Conservation (phyloP, 2,329 filamentous ascomycete genomes). For the Seiridium unicorne region DNA sequence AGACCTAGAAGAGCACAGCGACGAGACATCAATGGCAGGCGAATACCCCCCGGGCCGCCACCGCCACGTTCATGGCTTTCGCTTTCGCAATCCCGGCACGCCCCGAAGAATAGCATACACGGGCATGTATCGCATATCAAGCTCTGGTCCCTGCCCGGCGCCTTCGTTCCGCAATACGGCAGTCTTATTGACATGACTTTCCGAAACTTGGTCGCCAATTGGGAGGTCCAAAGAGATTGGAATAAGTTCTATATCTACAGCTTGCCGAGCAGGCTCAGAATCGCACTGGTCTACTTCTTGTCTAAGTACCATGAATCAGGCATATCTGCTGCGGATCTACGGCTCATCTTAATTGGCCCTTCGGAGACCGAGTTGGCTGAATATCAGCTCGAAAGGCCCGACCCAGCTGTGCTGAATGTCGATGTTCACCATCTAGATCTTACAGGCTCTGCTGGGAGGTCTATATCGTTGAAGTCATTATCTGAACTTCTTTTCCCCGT, state of each 20-base stretch:
- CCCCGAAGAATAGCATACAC: conserved; percentile 17
- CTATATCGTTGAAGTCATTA: conserved; percentile 51
- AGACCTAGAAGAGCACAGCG: conserved; percentile 42
- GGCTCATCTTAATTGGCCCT: conserved; percentile 31
- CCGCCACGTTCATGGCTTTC: conserved; percentile 58
- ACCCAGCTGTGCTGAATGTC: conserved; percentile 35
- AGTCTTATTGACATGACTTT: conserved; percentile 54
- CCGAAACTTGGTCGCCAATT: conserved; percentile 49
- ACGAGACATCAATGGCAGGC: conserved; percentile 45
- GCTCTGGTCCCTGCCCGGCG: conserved; percentile 39
- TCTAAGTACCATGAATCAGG: conserved; percentile 43
- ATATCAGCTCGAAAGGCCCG: conserved; percentile 25
- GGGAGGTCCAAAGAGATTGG: conserved; percentile 54
- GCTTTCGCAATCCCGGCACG: conserved; percentile 29
- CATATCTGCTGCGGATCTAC: conserved; percentile 49
- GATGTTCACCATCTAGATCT: conserved; percentile 54
- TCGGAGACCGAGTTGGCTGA: conserved; percentile 23
- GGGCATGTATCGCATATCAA: conserved; percentile 11
- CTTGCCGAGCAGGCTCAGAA: conserved; percentile 52
- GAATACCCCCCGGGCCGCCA: conserved; percentile 56
- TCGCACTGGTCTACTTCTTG: conserved; percentile 50
- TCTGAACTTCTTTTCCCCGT: conserved; percentile 48
- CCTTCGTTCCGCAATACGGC: conserved; percentile 38
- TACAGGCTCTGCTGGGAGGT: conserved; percentile 48
- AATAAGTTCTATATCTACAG: conserved; percentile 56